Base-by-base conservation (phyloP, 1,284 basidiomycete genomes). In the Cryptococcus depauperatus region DNA sequence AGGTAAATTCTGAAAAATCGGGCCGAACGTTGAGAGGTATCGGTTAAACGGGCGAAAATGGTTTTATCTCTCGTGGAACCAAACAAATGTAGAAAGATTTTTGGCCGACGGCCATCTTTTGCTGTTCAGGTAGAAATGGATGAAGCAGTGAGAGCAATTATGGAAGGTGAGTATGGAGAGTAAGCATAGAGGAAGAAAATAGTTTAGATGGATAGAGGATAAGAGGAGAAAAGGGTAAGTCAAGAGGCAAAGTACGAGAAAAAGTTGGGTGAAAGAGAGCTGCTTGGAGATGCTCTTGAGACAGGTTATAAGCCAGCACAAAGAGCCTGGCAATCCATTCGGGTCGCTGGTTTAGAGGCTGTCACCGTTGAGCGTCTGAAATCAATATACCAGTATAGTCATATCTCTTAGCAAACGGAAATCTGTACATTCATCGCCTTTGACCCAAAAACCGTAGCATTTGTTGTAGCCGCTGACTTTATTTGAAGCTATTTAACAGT, bases 141-240 rank as follows among this genome's bases (percentile, higher is more conserved):
- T n/a, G 35, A 44, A 43, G 28, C 26, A 29, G 16, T 19, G 9
- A 21, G 40, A 41, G 19, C 22, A 26, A 28, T 16, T 18, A 35
- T 39, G 40, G 18, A 43, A 33, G 32, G 32, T n/a, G 11, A 18
- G n/a, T 33, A 18, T 33, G 32, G 32, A 48, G 41, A 43, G 43
- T 37, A 49, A 47, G 9, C 25, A 18, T 11, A 48, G 47, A 42
- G 45, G 37, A 4, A 45, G 45, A 8, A 52, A n/a, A n/a, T n/a
- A n/a, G n/a, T n/a, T n/a, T n/a, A n/a, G n/a, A n/a, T n/a, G n/a
- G n/a, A n/a, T n/a, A n/a, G n/a, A n/a, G n/a, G n/a, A n/a, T n/a
- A 50, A 37, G 48, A 47, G 35, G 48, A 35, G n/a, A 48, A 40
- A 44, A 56, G 55, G 35, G 55, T 50, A 3, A 56, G 52, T 46